These are phyloP conservation scores for Phialophora tarda DNA, from an alignment of 2,329 filamentous ascomycete genomes.

Conservation along the genomic window DNA sequence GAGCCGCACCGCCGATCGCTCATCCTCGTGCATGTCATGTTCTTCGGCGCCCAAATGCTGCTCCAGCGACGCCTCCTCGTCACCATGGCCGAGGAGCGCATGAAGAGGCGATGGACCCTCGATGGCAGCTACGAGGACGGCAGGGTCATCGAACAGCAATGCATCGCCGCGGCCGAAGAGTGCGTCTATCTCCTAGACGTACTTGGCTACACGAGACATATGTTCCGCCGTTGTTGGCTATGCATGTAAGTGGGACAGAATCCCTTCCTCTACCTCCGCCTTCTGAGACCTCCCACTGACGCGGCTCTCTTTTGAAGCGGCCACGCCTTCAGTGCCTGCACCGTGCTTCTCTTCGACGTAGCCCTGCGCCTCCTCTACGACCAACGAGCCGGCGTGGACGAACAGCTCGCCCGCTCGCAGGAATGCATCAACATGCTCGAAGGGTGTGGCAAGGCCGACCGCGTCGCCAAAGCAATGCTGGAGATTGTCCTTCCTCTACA, in stretches of 20 bases:
- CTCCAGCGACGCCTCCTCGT: slow-evolving; percentile 21
- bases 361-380: slow-evolving; percentile 18
- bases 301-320: slow-evolving; percentile 1
- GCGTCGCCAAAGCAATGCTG: slow-evolving; percentile 21
- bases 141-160: slow-evolving; percentile 11
- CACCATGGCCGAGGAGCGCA: slow-evolving; percentile 19
- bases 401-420: slow-evolving; percentile 14
- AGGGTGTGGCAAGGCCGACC: slow-evolving; percentile 18
- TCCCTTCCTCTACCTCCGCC: neutral
- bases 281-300: neutral
- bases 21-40: slow-evolving; percentile 21
- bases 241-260: slow-evolving; percentile 24
- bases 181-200: slow-evolving; percentile 14
- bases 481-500: slow-evolving; percentile 25
- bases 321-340: slow-evolving; percentile 26
- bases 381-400: slow-evolving; percentile 7
- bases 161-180: slow-evolving; percentile 19
- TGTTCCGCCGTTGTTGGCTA: slow-evolving; percentile 21
- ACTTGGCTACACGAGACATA: slow-evolving; percentile 17
- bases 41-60: slow-evolving; percentile 21
- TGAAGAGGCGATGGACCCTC: slow-evolving; percentile 23
- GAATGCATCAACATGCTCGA: slow-evolving; percentile 25
- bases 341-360: slow-evolving; percentile 21
- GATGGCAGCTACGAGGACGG: slow-evolving; percentile 20
- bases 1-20: slow-evolving; percentile 19